Evolutionary conservation across 352 stramenopile genomes (phyloP), one percentile per base, ranked within the genome.

Genomic region (Phytophthora citrophthora): DNA sequence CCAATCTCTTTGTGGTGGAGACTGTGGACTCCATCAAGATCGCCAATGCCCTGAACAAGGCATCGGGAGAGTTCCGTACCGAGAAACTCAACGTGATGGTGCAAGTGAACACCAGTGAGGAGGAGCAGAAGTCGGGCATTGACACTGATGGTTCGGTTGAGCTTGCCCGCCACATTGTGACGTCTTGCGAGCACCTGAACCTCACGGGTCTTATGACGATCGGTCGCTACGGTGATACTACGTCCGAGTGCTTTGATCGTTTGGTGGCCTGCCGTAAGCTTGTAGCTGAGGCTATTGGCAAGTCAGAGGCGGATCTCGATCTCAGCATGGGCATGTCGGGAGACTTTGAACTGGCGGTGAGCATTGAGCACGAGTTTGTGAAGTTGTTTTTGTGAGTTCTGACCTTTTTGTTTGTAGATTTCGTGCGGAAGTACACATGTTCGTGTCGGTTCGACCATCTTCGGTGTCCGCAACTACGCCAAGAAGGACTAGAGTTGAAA

Each of bases 251-350:
- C 74, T 98, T 99, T 64, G 87, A 98, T 49, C 85, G 72, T 29
- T 80, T 98, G 9, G 78, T 87, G 16, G 65, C 73, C 15, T 97
- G 80, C 56, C 81, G 93, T 20, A 79, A 85, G 63, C 40, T 73
- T 13, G 68, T 97, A 36, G 87, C 88, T 6, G 80, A 88, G 24
- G 77, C 83, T 6, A 76, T 97, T 15, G 69, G 69, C n/a, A 71
- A 78, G 34, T 44, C 91, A 16, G 75, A 88, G 40, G 71, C 81
- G 2, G 74, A 88, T 3, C 72, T 99, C 18, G 96, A 94, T 60
- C 85, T 99, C 20, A 99, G 94, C 61, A 99, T 99, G 98, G 98
- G 98, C 64, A 99, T 99, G 98, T 98, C 92, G n/a, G 87, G 83
- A 16, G 98, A 99, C 72, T 99, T 95, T 75, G 94, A 99, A 70